phyloP scores from a whole-genome alignment of 805 yeast genomes.

The Candida maltosa region DNA sequence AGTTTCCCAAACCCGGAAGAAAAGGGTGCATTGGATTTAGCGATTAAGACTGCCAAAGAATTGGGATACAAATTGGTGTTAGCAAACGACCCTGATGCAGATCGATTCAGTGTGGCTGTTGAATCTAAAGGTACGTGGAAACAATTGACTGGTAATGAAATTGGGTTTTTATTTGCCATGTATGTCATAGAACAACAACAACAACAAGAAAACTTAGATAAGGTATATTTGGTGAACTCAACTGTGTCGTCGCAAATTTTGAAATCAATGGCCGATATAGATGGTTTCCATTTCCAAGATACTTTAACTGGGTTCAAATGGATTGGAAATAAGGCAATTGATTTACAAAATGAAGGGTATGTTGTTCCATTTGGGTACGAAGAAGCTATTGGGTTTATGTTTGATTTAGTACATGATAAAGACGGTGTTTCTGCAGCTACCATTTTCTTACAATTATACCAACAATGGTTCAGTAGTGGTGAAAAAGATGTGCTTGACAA shows the following conservation, averaged over 20 bases:
- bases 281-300: conserved; percentile 66
- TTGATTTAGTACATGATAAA: conserved; percentile 78
- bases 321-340: conserved; percentile 89
- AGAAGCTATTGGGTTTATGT: conserved; percentile 96
- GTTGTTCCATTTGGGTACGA: conserved; percentile 87
- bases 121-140: conserved; percentile 53
- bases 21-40: conserved; percentile 79
- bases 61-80: conserved; percentile 53
- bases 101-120: conserved; percentile 81
- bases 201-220: conserved; percentile 19
- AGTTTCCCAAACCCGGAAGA: conserved; percentile 95
- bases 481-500: conserved; percentile 41
- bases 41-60: conserved; percentile 58
- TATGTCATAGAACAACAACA: conserved; percentile 43
- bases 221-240: conserved; percentile 68
- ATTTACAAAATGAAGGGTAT: conserved; percentile 60
- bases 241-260: conserved; percentile 91
- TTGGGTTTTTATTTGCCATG: conserved; percentile 81
- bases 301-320: conserved; percentile 96
- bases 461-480: conserved; percentile 42
- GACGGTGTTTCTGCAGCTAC: conserved; percentile 85
- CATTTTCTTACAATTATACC: conserved; percentile 70
- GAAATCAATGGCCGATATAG: conserved; percentile 57
- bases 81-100: conserved; percentile 97
- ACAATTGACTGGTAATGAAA: conserved; percentile 88